These are phyloP conservation scores for Crepidotus variabilis DNA, from an alignment of 768 basidiomycete species.

Conservation along the genomic window DNA sequence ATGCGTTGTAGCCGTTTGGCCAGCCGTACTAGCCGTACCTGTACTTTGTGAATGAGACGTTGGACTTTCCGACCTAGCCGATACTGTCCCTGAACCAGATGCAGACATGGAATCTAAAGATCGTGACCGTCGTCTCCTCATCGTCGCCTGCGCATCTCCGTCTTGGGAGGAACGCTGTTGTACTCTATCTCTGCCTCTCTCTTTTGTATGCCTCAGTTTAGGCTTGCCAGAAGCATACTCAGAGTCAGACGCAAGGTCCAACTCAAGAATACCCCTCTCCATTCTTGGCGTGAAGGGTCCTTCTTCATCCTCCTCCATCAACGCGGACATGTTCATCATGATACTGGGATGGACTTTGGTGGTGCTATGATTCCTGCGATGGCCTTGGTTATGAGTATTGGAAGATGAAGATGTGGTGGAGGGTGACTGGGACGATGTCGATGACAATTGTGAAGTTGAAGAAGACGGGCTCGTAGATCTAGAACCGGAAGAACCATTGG, in stretches of 20 bases:
- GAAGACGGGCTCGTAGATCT: background rate
- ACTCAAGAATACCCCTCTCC: constrained; percentile 1
- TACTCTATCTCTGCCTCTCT: background rate
- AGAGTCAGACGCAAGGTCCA: background rate
- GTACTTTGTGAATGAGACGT: background rate
- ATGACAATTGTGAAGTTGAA: background rate
- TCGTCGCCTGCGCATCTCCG: background rate
- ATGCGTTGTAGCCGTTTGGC: background rate
- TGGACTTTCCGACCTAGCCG: background rate
- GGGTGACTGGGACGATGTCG: background rate
- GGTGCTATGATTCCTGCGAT: constrained; percentile 3
- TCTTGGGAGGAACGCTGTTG: background rate
- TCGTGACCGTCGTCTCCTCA: constrained; percentile 5
- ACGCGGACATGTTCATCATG: constrained; percentile 21
- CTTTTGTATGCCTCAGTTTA: constrained; percentile 4
- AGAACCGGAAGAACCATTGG: background rate
- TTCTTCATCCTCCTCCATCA: constrained; percentile 25
- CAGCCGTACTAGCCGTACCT: background rate
- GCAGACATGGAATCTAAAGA: constrained; percentile 5
- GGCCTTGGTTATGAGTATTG: background rate
- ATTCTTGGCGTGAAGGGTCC: constrained; percentile 14
- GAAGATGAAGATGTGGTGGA: background rate
- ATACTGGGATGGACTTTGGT: constrained; percentile 12
- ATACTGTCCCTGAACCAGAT: constrained; percentile 1
- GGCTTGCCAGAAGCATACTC: background rate